These are phyloP conservation scores for Persicaria maculosa DNA, from an alignment of 148 eudicot species.

Conservation along the genomic window DNA sequence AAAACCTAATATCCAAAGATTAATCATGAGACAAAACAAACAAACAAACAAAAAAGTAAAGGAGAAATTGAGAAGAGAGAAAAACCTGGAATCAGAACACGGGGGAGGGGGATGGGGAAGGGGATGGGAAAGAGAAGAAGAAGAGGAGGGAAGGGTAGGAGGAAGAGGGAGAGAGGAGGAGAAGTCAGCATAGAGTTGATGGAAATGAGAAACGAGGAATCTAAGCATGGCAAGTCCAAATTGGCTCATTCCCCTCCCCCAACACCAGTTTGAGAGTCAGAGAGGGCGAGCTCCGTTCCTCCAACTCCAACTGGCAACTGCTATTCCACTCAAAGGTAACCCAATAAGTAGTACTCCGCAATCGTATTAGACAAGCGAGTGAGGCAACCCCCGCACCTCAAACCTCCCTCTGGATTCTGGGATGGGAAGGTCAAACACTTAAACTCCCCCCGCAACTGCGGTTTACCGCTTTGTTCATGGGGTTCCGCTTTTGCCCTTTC, in stretches of 20 bases:
- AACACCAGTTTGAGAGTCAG: no score
- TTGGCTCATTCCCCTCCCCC: no score
- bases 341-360: no score
- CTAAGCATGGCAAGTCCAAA: slow-evolving; percentile 44
- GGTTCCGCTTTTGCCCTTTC: neutral
- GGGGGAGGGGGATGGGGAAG: neutral
- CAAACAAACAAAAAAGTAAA: slow-evolving; percentile 8
- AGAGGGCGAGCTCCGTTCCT: no score
- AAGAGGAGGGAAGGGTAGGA: slow-evolving; percentile 13
- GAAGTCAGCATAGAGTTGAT: slow-evolving; percentile 45
- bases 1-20: no score
- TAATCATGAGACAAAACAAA: slow-evolving; percentile 2
- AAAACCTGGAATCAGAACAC: neutral
- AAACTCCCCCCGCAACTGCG: neutral
- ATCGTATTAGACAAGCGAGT: no score
- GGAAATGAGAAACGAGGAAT: slow-evolving; percentile 61
- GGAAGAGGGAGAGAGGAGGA: slow-evolving; percentile 22
- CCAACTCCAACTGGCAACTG: no score
- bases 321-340: no score
- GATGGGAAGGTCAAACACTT: neutral
- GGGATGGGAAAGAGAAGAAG: neutral
- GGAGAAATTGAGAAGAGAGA: slow-evolving; percentile 6
- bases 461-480: no score
- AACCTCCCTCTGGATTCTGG: slow-evolving; percentile 19
- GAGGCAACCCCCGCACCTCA: slow-evolving; percentile 8